Evolutionary conservation across 331 rosid species (phyloP), one percentile per base, ranked within the genome.

Genomic region (Saraca asoca): DNA sequence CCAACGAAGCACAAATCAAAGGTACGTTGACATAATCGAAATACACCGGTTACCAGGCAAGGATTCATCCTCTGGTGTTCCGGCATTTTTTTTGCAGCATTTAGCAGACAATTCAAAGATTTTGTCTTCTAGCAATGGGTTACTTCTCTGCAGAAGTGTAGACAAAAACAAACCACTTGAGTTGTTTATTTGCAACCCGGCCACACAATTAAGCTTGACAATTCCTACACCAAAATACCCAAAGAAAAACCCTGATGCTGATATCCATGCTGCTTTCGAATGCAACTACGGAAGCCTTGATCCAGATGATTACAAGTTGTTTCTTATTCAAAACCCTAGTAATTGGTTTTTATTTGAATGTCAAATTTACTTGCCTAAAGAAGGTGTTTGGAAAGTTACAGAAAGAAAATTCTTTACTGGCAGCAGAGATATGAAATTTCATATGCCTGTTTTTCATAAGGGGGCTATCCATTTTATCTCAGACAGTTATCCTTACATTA

Each of bases 121-220:
- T 9, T 11, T 64, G 5, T 7, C 45, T 17, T 56, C 63, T 0
- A 64, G 51, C 11, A 76, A 76, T 18, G 78, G 73, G 5, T 24
- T 73, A 10, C 12, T 58, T 58, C 62, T 73, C 6, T 43, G 67
- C 18, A 13, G 24, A 0, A 49, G n/a, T 6, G 12, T 11, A 9
- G 5, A 11, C 0, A 3, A 19, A 12, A 24, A 24, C 31, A 9
- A 29, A 2, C 44, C 31, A 0, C 0, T 15, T 9, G 38, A 65
- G 12, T 9, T 65, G 0, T 57, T 67, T 19, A 7, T 53, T 3
- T 67, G 54, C 0, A 51, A 66, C 12, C 61, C 71, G 1, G 51
- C n/a, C 0, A 66, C 52, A 20, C 11, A 53, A 14, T 52, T 62
- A 13, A 39, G 52, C 29, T 19, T 66, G 9, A n/a, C 41, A 0